Evolutionary conservation across 306 rosid species (phyloP), one percentile per base, ranked within the genome.

Genomic region (Ceratonia siliqua): DNA sequence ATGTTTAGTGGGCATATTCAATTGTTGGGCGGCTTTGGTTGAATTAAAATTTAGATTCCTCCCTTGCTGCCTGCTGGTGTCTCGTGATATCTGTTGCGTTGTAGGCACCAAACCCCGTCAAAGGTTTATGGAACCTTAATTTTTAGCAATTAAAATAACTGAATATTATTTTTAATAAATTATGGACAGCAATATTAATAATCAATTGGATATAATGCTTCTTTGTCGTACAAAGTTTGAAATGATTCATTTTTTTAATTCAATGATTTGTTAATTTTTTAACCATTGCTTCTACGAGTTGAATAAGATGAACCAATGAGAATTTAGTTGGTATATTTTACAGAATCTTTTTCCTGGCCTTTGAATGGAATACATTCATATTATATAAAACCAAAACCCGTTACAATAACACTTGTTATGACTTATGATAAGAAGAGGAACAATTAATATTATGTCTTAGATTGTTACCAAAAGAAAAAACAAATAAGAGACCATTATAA

Each of bases 291-390:
- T 59, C 45, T 17, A 32, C 9, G 33, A 18, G 38, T 78, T 9
- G 25, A 49, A 78, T 21, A 69, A 11, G 53, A 69, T n/a, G 8
- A 6, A 48, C 75, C 42, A 77, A 46, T 24, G 33, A 49, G 62
- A 68, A 68, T 45, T 45, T 48, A 24, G 15, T 1, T 14, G 59
- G 74, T 18, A 10, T 48, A 59, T 59, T 59, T 33, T 15, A 15
- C 13, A 6, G 41, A 57, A 39, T 59, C 0, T 30, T 53, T 39
- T 39, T 65, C 43, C n/a, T n/a, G n/a, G n/a, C 11, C 17, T 13
- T 66, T 55, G 20, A 28, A 28, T 11, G 45, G 15, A 5, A 55
- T 17, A 57, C 48, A 28, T 8, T 21, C 61, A 17, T 18, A 38
- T 5, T 13, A 39, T 24, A 75, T 25, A 27, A 10, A 15, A 24